Evolutionary conservation across 169 alveolate genomes (phyloP).

Genomic region (Besnoitia besnoiti): DNA sequence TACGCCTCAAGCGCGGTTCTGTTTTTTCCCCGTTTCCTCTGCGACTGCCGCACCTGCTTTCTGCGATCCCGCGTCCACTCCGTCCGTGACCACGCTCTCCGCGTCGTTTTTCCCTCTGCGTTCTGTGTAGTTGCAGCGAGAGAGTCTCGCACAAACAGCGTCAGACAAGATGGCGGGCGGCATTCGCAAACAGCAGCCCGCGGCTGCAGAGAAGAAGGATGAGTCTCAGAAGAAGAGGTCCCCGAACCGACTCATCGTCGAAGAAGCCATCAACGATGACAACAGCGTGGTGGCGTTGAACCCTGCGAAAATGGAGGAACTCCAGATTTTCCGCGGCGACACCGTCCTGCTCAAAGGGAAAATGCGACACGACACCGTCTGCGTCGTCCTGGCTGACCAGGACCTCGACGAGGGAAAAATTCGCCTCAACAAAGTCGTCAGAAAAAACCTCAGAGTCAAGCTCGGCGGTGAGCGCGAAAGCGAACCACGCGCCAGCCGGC

Average conservation of each 20-base stretch:
- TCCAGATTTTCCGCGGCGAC: conserved; percentile 98
- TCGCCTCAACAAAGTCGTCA: conserved; percentile 95
- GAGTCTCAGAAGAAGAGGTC: conserved; percentile 70
- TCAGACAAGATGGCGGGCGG: conserved; percentile 44
- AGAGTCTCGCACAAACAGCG: too few species aligned
- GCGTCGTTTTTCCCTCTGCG: neutral
- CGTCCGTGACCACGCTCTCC: neutral
- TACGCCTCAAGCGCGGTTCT: neutral
- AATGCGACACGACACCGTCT: conserved; percentile 97
- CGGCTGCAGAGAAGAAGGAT: conserved; percentile 29
- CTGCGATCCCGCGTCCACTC: neutral
- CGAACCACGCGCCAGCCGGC: neutral
- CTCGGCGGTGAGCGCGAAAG: conserved; percentile 86
- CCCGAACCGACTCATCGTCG: conserved; percentile 78
- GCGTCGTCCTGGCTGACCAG: conserved; percentile 97
- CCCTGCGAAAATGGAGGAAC: conserved; percentile 93
- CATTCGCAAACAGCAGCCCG: conserved; percentile 7
- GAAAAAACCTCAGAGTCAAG: conserved; percentile 97
- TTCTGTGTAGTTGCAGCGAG: neutral
- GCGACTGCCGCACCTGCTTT: neutral
- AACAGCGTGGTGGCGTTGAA: conserved; percentile 97
- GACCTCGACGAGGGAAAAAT: conserved; percentile 97
- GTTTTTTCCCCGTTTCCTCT: neutral
- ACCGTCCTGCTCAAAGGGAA: conserved; percentile 98
- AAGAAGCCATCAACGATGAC: conserved; percentile 99